Percentiles rank a stretch among this genome's conserved stretches.
Evolutionary conservation across 1,284 basidiomycete species (phyloP).

Genomic region (Cryptococcus floricola): DNA sequence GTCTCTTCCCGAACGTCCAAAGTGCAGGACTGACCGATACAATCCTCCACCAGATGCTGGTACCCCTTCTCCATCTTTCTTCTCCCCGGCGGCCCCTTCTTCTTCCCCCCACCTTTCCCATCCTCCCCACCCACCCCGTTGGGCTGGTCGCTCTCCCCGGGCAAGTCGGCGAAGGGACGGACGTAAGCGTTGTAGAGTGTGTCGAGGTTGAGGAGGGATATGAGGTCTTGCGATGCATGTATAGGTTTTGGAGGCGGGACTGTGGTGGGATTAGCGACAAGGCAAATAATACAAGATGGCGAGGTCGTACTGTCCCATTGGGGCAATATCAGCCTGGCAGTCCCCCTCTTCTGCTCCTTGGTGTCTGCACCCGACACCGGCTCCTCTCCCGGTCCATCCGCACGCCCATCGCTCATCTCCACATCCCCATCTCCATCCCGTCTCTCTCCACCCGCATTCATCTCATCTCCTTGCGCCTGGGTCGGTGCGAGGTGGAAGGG

Average conservation of each 20-base stretch:
- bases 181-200: conserved; percentile 41
- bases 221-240: conserved; percentile 39
- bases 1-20: background rate
- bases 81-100: conserved; percentile 9
- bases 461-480: background rate
- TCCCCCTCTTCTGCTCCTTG: background rate
- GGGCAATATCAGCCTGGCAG: conserved; percentile 27
- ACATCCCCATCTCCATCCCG: conserved; percentile 6
- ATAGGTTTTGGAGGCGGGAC: conserved; percentile 32
- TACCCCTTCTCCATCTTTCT: conserved; percentile 40
- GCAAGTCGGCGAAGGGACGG: conserved; percentile 30
- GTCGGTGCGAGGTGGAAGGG: conserved; percentile 2
- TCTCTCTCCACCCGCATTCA: background rate
- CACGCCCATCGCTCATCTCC: conserved; percentile 1
- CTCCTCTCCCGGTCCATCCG: background rate
- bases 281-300: too few relatives aligned
- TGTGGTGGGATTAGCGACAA: conserved; percentile 6
- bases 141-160: background rate
- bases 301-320: conserved; percentile 36
- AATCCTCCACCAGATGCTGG: conserved; percentile 37
- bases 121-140: conserved; percentile 6
- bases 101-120: background rate
- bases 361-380: background rate
- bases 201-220: conserved; percentile 40
- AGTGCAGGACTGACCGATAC: conserved; percentile 33